Percentiles rank a stretch among this genome's conserved stretches.
These are phyloP conservation scores for Vitis riparia DNA, from an alignment of 164 flowering plant species.

Conservation along the genomic window DNA sequence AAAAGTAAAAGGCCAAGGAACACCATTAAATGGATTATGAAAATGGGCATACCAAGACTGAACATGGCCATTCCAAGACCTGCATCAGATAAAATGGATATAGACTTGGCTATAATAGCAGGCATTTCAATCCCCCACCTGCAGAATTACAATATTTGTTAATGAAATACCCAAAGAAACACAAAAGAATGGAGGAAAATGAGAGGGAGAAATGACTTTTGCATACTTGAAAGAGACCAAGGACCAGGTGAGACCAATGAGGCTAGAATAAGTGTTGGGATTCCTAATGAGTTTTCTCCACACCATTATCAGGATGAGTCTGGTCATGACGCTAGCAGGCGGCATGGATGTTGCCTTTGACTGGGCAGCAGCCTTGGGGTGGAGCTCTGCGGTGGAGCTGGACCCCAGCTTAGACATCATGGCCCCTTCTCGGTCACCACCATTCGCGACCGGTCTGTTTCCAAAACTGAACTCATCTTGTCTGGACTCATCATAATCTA, in stretches of 20 bases:
- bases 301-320: slow-evolving; percentile 32
- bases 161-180: background rate
- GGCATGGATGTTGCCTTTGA: slow-evolving; percentile 13
- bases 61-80: slow-evolving; percentile 28
- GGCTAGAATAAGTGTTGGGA: slow-evolving; percentile 35
- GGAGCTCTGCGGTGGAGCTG: slow-evolving; percentile 13
- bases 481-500: too few species aligned
- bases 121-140: slow-evolving; percentile 29
- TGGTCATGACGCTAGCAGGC: slow-evolving; percentile 33
- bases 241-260: slow-evolving; percentile 30
- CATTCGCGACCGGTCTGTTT: too few species aligned
- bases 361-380: background rate
- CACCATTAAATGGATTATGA: too few species aligned
- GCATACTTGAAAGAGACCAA: slow-evolving; percentile 26
- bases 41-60: slow-evolving; percentile 13
- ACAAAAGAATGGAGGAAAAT: background rate
- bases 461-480: too few species aligned
- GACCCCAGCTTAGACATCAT: slow-evolving; percentile 11
- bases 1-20: too few species aligned
- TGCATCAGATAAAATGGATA: slow-evolving; percentile 22
- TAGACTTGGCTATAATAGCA: slow-evolving; percentile 14
- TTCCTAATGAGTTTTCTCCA: slow-evolving; percentile 35
- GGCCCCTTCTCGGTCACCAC: too few species aligned
- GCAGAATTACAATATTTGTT: background rate
- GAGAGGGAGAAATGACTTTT: background rate